Percentiles rank a stretch among this genome's conserved stretches.
These are phyloP conservation scores for Emiliania huxleyi DNA, from an alignment of 78 protist genomes.

Conservation along the genomic window DNA sequence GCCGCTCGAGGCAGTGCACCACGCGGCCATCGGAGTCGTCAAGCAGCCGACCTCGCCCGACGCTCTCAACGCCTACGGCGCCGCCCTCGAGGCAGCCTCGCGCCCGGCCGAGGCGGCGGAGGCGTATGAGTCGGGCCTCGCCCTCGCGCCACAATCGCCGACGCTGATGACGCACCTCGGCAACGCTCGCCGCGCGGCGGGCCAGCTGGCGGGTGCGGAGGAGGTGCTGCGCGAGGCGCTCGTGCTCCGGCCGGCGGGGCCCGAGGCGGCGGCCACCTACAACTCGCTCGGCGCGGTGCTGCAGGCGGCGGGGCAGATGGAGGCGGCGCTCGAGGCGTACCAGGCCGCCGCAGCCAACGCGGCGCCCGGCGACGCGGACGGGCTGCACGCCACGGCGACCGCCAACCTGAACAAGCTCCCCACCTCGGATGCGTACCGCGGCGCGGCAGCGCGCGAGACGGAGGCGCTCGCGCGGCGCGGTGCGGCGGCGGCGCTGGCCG, in stretches of 20 bases:
- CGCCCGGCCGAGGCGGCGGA: background rate
- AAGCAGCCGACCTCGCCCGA: background rate
- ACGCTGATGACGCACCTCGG: background rate
- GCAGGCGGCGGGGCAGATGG: background rate
- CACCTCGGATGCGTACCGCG: background rate
- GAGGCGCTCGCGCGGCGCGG: background rate
- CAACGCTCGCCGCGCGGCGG: background rate
- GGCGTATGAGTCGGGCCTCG: background rate
- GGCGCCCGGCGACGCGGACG: background rate
- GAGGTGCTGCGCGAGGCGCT: no score
- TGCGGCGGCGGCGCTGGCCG: background rate
- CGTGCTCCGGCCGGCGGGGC: background rate
- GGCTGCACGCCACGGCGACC: background rate
- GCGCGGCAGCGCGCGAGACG: background rate
- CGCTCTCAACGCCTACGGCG: background rate
- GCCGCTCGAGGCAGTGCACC: background rate
- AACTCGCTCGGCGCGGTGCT: background rate
- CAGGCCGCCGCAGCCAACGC: background rate
- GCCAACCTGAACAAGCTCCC: constrained; percentile 10
- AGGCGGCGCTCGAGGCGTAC: background rate
- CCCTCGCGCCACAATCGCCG: background rate
- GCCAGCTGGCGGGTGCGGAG: background rate
- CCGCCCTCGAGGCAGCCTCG: background rate
- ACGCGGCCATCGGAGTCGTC: background rate
- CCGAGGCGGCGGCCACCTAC: background rate